phyloP scores from a whole-genome alignment of 768 basidiomycete genomes.

The Leccinum sublutescens region DNA sequence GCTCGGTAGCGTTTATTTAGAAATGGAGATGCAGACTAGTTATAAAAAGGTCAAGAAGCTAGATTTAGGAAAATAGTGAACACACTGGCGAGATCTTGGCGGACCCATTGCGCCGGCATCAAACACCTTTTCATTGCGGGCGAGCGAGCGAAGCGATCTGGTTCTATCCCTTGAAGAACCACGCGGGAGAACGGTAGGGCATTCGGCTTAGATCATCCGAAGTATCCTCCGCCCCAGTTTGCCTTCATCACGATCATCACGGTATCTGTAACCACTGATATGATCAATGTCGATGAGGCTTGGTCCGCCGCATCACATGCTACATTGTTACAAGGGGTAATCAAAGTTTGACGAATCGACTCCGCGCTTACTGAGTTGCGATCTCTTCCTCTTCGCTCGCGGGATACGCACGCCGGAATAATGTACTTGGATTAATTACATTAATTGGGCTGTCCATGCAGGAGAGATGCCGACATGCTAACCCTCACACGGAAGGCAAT shows the following conservation, averaged over 20 bases:
- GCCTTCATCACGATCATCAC: conserved; percentile 7
- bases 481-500: conserved; percentile 1
- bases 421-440: conserved; percentile 12
- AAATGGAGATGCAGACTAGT: conserved; percentile 21
- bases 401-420: conserved; percentile 13
- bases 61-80: conserved; percentile 25
- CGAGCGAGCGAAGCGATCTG: conserved; percentile 13
- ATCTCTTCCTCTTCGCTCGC: conserved; percentile 20
- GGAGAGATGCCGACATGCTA: conserved; percentile 18
- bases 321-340: conserved; percentile 12
- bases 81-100: conserved; percentile 8
- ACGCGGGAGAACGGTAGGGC: conserved; percentile 11
- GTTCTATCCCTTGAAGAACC: conserved; percentile 11
- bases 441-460: neutral
- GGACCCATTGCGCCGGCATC: conserved; percentile 22
- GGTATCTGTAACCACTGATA: conserved; percentile 12
- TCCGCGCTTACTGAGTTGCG: conserved; percentile 12
- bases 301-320: neutral
- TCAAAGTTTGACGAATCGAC: conserved; percentile 23
- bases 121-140: conserved; percentile 16
- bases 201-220: conserved; percentile 12
- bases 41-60: conserved; percentile 25
- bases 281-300: neutral
- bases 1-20: conserved; percentile 33
- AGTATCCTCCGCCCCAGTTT: conserved; percentile 3